These are phyloP conservation scores for Globisporangium nagaii DNA, from an alignment of 352 stramenopile species.

Conservation along the genomic window DNA sequence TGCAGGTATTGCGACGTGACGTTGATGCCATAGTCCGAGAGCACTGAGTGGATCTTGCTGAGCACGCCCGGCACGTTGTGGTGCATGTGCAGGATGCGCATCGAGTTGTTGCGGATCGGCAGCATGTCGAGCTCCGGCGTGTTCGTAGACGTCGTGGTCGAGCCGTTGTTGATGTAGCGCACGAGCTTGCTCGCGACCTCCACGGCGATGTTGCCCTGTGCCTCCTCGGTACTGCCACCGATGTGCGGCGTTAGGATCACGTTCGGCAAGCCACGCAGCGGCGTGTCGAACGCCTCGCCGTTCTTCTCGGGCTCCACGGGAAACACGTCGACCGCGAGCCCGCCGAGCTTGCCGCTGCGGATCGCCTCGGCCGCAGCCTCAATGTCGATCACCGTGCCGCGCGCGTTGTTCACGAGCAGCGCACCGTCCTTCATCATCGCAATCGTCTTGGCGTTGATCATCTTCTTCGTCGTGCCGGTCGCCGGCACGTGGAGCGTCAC, in stretches of 20 bases:
- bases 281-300: conserved; percentile 76
- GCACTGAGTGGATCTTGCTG: conserved; percentile 81
- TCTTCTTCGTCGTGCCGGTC: conserved; percentile 89
- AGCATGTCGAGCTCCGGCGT: conserved; percentile 79
- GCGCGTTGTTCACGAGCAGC: conserved; percentile 94
- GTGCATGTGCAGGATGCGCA: conserved; percentile 85
- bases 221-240: conserved; percentile 94
- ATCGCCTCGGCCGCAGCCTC: conserved; percentile 89
- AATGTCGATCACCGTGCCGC: conserved; percentile 93
- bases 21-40: conserved; percentile 82
- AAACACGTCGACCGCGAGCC: conserved; percentile 88
- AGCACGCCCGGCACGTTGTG: conserved; percentile 82
- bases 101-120: conserved; percentile 64
- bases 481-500: conserved; percentile 96
- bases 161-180: conserved; percentile 78
- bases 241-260: conserved; percentile 94
- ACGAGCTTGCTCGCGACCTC: conserved; percentile 79
- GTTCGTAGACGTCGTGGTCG: conserved; percentile 75
- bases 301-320: conserved; percentile 85
- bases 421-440: conserved; percentile 90
- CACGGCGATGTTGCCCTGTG: conserved; percentile 89
- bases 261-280: conserved; percentile 89
- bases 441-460: conserved; percentile 89
- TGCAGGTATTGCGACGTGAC: conserved; percentile 84
- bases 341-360: conserved; percentile 74